Base-by-base conservation (phyloP, 768 basidiomycete species). In the Russula lepida region DNA sequence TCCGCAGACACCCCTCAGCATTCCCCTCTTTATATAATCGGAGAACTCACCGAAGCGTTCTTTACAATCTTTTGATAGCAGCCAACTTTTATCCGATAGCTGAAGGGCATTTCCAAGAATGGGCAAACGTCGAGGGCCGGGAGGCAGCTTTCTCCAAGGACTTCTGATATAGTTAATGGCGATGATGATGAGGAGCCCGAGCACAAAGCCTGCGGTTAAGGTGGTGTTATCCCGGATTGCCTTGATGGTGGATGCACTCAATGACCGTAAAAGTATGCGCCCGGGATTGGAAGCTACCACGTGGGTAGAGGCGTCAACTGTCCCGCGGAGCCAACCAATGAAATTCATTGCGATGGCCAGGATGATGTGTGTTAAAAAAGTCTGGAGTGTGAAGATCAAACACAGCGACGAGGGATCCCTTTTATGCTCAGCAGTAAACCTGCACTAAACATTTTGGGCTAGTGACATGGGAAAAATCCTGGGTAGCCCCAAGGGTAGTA, bases 131-230 rank as follows among this genome's bases (percentile, higher is more conserved):
- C 44, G 8, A 32, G 59, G 59, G 6, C 54, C n/a, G 2, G 54
- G 54, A 33, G 59, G 59, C 9, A 60, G 3, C 8, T 56, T 56
- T 35, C 44, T 41, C 47, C 59, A 56, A 8, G 59, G 59, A 39
- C 53, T 60, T 28, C 25, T 53, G 19, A 2, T 8, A 47, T 59
- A 59, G 5, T 21, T 4, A 25, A 44, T 6, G 21, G 28, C 4
- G 25, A 53, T n/a, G 43, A 46, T n/a, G 33, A 35, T 11, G 13
- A 59, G 0, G 6, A 59, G 15, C n/a, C 39, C 50, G 4, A 59
- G 41, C 13, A 52, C 23, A 6, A 23, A 17, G n/a, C 17, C 23
- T 8, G 39, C 32, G 0, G 17, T 44, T 6, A 59, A 25, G 2
- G 11, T 28, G 12, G 15, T 44, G 3, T n/a, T 17, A 43, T 59